Evolutionary conservation across 2,329 filamentous ascomycete species (phyloP).

Genomic region (Botrytis tulipae): DNA sequence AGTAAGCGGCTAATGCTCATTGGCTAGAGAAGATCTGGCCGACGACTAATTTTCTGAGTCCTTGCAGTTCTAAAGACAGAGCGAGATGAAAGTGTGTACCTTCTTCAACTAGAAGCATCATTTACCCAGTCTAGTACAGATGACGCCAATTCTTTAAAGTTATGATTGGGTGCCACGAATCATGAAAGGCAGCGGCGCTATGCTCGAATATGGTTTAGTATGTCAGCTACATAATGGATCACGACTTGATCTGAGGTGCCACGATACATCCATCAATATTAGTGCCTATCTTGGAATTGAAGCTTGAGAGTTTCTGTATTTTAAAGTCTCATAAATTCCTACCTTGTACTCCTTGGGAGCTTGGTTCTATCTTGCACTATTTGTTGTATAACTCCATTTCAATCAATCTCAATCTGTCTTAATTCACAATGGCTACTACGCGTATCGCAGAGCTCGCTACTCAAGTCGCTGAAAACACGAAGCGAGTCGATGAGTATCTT

Average conservation of each 20-base stretch:
- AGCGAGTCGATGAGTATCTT: slow-evolving; percentile 4
- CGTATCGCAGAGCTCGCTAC: slow-evolving; percentile 1
- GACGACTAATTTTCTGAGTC: background rate
- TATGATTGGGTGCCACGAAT: background rate
- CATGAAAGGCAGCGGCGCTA: background rate
- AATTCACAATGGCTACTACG: background rate
- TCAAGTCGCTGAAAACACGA: background rate
- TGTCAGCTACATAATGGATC: background rate
- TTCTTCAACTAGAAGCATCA: background rate
- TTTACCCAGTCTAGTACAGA: background rate
- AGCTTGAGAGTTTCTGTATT: background rate
- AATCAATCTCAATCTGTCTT: background rate
- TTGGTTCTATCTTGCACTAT: background rate
- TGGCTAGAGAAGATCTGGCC: background rate
- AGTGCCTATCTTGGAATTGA: background rate
- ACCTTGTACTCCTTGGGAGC: background rate
- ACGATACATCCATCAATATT: background rate
- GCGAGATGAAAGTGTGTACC: background rate
- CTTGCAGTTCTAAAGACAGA: background rate
- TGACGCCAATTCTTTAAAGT: background rate
- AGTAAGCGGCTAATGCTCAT: background rate
- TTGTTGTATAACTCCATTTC: background rate
- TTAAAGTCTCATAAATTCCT: background rate
- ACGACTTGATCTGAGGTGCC: background rate
- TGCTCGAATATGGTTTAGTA: background rate